Evolutionary conservation across 2,329 filamentous ascomycete species (phyloP), one percentile per base, ranked within the genome.

Genomic region (Pyrenochaeta sp.): DNA sequence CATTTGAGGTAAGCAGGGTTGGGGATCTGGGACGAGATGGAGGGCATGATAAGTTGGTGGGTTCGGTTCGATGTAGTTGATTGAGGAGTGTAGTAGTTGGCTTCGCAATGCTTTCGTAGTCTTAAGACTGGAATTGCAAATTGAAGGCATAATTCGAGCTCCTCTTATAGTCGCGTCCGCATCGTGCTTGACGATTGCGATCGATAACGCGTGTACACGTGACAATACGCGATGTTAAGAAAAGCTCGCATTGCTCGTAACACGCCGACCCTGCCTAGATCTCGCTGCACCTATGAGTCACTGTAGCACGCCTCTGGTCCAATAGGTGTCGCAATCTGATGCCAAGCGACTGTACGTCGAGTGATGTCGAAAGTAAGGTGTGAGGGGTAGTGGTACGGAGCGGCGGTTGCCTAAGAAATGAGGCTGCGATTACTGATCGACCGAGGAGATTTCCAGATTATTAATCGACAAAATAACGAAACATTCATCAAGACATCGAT

Each of bases 1-100:
- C 54, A 61, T 25, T 54, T 54, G 39, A 43, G 51, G 47, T 59
- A 55, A 28, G 54, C 40, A 5, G 47, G 48, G 30, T 61, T 55
- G 19, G 19, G 19, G 55, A 54, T 13, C 10, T 28, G 22, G 22
- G 24, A 5, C 7, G 39, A 42, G 39, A 9, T 42, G 39, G 39
- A n/a, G n/a, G 15, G 39, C n/a, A 42, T 42, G 24, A 13, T 27
- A 22, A 45, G 24, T 8, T 6, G 40, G 40, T 25, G 19, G 22
- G 8, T 22, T 12, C 19, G 37, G 37, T 15, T 8, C 5, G 37
- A n/a, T 5, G 13, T 40, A 40, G 37, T 40, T 8, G 37, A 30
- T 30, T 30, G 28, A 30, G 28, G 9, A 9, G 9, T 30, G 28
- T 9, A 9, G 28, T 30, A 30, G 7, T 19, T 39, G n/a, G 12